Evolutionary conservation across 2,329 filamentous ascomycete genomes (phyloP).

Genomic region (Atkinsonella hypoxylon): DNA sequence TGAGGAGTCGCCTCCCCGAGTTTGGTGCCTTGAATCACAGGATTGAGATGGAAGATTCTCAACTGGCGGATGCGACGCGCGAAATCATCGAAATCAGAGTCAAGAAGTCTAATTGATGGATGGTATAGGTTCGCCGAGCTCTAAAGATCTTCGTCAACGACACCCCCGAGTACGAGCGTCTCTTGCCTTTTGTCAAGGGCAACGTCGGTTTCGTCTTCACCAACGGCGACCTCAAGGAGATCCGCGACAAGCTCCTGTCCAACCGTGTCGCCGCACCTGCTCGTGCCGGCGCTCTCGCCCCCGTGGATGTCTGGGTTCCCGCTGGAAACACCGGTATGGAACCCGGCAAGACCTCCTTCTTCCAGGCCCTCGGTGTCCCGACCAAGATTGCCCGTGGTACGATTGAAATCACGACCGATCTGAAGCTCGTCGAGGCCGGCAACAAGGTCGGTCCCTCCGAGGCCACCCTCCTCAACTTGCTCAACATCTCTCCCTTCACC

Average conservation of each 20-base stretch:
- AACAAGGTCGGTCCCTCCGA: conserved; percentile 97
- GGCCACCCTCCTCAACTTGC: conserved; percentile 97
- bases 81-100: background rate
- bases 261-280: conserved; percentile 98
- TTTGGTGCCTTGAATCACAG: background rate
- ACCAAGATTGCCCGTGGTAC: conserved; percentile 99
- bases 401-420: conserved; percentile 97
- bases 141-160: conserved; percentile 89
- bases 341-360: conserved; percentile 99
- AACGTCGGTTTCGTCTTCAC: conserved; percentile 99
- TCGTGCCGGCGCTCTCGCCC: conserved; percentile 93
- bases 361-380: conserved; percentile 99
- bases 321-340: conserved; percentile 99
- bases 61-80: background rate
- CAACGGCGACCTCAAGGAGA: conserved; percentile 85
- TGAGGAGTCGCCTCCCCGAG: background rate
- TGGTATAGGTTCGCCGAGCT: conserved; percentile 72
- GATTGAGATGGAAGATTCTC: background rate
- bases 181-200: conserved; percentile 90
- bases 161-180: conserved; percentile 93
- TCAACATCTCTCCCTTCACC: conserved; percentile 99
- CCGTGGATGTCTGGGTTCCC: conserved; percentile 84
- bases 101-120: conserved; percentile 9
- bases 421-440: conserved; percentile 92
- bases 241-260: conserved; percentile 85